Evolutionary conservation across 2,329 filamentous ascomycete species (phyloP), one percentile per base, ranked within the genome.

Genomic region (Didymella lethalis): DNA sequence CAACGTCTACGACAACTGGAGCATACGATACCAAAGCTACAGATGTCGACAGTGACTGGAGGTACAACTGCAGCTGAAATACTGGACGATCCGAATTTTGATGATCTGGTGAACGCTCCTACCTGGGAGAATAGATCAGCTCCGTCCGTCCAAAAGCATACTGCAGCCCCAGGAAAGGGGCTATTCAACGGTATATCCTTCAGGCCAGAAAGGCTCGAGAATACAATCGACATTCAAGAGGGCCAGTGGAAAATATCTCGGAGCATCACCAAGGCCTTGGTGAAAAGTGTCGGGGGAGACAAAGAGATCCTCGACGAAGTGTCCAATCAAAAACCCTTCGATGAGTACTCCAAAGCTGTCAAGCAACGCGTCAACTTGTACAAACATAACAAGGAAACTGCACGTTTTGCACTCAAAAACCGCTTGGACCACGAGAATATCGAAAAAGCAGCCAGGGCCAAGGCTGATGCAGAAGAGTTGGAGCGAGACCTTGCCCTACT

Each of bases 401-500:
- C 20, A n/a, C 41, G 14, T 14, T n/a, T 25, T n/a, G 41, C 7
- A 12, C 41, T 12, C 11, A n/a, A 14, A 25, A 25, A 45, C 20
- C 5, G 28, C 8, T n/a, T 54, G 23, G 50, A 40, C 3, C 14
- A 14, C 23, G 47, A 8, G 2, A 34, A 54, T 3, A 54, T 26
- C 23, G 20, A 47, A 25, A 23, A 8, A 3, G 16, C 25, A 5
- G 48, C 41, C 14, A 36, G 10, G 2, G 45, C 26, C 4, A 46
- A 36, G n/a, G 47, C 46, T 1, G 46, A 47, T 18, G 50, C 25
- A 8, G 54, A 31, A 51, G 47, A 54, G 34, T 28, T 54, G 20
- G n/a, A 59, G 34, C 40, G 34, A 28, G 50, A 54, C 26, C 32
- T 54, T 10, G 14, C 40, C 5, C 43, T 20, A 6, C 28, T 54